Base-by-base conservation (phyloP, 2,329 filamentous ascomycete genomes). In the Lecanoromycetidae sp. region DNA sequence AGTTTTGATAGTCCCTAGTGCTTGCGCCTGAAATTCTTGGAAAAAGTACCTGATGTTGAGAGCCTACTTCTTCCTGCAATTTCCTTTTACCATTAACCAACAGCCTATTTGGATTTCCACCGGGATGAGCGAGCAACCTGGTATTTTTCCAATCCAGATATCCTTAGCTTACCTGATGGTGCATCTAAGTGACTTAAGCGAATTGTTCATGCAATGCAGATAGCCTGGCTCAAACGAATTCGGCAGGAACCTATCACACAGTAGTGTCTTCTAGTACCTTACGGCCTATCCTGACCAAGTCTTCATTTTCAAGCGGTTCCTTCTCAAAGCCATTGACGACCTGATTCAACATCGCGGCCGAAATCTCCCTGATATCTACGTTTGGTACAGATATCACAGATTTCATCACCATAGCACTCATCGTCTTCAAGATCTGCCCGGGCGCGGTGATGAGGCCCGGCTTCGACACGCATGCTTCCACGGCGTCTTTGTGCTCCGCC, bases 251-350 rank as follows among this genome's bases (percentile, higher is more conserved):
- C 17, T 22, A 15, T 33, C 19, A 30, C 26, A 13, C n/a, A 5
- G 17, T 20, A n/a, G n/a, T n/a, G n/a, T n/a, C 29, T 27, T 26
- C 27, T 37, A 56, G 33, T 12, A 42, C 56, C 39, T 46, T 44
- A 34, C 49, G 53, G n/a, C 57, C 67, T 45, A 70, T 66, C 39
- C 61, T 62, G 27, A 55, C 58, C 51, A 72, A 36, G 41, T 75
- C 70, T 1, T 61, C 58, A 37, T 70, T 70, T 41, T 56, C 33
- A 17, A 74, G 53, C 2, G 67, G 62, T 0, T 74, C 70, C 54
- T 68, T 69, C 39, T 68, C 66, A 29, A 73, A 66, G 0, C 72
- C 71, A 25, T 65, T 57, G 1, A 70, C 37, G 0, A 63, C 66
- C 49, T 71, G 67, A 12, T 71, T 58, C 5, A 76, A 37, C 55